Evolutionary conservation across 805 yeast species (phyloP), one percentile per base, ranked within the genome.

Genomic region (Wickerhamomyces xylosicus): DNA sequence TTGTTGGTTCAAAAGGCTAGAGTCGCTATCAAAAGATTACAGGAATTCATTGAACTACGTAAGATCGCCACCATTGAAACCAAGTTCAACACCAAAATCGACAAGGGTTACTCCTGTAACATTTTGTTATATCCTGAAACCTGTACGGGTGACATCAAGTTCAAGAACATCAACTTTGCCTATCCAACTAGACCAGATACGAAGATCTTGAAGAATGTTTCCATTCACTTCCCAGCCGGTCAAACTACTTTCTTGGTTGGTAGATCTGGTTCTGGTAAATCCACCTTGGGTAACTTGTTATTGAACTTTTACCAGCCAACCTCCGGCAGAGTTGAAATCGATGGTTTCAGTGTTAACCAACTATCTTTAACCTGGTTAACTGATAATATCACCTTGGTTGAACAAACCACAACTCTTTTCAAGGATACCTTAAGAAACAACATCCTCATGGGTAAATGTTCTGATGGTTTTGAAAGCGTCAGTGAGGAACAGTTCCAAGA

Each of bases 181-280:
- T 90, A 87, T 52, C 77, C 82, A 2, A 58, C 77, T 1, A 67
- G 90, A 46, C 64, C 66, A 0, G 62, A 62, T 2, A 56, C 58
- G 1, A 58, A 60, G 2, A 75, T 74, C 0, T 53, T 92, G 14
- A 57, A 67, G 0, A 49, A 69, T 36, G 62, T 81, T 1, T 51
- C 57, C n/a, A 41, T 82, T 19, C 47, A 48, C 2, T 61, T 87
- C 28, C 57, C 63, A 1, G 56, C 72, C 1, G 67, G 71, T 1
- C 47, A 60, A 25, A 52, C 72, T 6, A 74, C 79, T 1, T 90
- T 74, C 49, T 58, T 92, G 4, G 72, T 92, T 33, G 99, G 99
- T 1, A 67, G 70, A 43, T 87, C 97, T 0, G 99, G 99, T 0
- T 79, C 89, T 0, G 98, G 98, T 0, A 92, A 92, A 56, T 90